Conservation (phyloP, 768 basidiomycete species). For the Dioszegia aurantiaca region DNA sequence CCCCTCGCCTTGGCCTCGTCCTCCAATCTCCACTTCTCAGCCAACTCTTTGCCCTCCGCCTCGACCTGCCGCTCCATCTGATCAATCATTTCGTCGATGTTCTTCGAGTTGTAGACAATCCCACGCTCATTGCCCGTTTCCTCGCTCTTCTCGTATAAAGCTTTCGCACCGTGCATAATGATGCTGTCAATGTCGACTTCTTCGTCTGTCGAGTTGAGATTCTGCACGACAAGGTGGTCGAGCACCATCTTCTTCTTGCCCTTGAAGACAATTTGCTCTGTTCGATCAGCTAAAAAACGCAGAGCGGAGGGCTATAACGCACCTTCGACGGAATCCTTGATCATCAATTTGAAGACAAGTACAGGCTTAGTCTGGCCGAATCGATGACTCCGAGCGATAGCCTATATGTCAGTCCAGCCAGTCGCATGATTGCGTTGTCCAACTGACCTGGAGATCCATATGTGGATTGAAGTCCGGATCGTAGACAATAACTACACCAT, state of each 20-base stretch:
- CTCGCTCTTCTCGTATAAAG: conserved; percentile 65
- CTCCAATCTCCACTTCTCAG: conserved; percentile 56
- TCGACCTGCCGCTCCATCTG: conserved; percentile 69
- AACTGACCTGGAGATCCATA: conserved; percentile 75
- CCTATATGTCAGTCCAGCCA: no score
- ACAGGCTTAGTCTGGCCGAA: conserved; percentile 94
- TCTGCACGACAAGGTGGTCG: conserved; percentile 93
- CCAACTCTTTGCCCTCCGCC: conserved; percentile 30
- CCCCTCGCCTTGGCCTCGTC: conserved; percentile 56
- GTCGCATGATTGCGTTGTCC: no score
- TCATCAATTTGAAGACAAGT: conserved; percentile 92
- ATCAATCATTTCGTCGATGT: conserved; percentile 81
- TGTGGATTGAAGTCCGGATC: conserved; percentile 99
- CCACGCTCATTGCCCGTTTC: conserved; percentile 56
- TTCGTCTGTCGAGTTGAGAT: conserved; percentile 82
- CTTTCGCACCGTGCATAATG: conserved; percentile 80
- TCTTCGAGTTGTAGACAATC: conserved; percentile 66
- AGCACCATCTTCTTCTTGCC: conserved; percentile 94
- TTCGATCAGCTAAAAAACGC: neutral
- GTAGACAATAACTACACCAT: conserved; percentile 55
- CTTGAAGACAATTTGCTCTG: conserved; percentile 84
- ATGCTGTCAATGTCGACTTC: conserved; percentile 84
- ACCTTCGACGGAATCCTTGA: conserved; percentile 91
- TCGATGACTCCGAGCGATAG: conserved; percentile 89
- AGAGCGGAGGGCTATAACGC: conserved; percentile 2